Percentiles rank a stretch among this genome's conserved stretches.
Conservation (phyloP, 1,284 basidiomycete genomes). For the Boletus albobrunnescens region DNA sequence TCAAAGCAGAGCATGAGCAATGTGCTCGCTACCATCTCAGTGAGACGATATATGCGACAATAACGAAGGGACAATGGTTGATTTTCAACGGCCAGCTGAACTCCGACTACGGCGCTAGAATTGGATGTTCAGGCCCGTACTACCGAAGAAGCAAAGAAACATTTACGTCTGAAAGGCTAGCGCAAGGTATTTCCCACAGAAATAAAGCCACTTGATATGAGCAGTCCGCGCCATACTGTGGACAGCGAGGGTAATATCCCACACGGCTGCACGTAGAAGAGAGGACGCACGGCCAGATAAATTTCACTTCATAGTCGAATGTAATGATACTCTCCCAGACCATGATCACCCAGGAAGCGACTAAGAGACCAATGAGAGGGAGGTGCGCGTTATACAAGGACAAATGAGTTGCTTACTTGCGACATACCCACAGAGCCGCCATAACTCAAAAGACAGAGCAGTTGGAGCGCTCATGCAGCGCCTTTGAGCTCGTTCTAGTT, state of each 20-base stretch:
- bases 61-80: neutral
- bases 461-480: neutral
- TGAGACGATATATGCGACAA: slow-evolving; percentile 14
- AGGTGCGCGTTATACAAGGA: neutral
- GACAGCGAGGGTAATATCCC: neutral
- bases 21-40: slow-evolving; percentile 13
- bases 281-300: slow-evolving; percentile 18
- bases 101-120: slow-evolving; percentile 8
- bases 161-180: slow-evolving; percentile 19
- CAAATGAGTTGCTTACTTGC: slow-evolving; percentile 5
- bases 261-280: neutral
- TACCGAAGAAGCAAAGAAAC: neutral
- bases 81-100: slow-evolving; percentile 10
- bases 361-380: neutral
- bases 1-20: slow-evolving; percentile 19
- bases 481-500: neutral
- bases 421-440: slow-evolving; percentile 11
- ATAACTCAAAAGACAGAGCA: neutral
- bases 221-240: slow-evolving; percentile 14
- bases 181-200: slow-evolving; percentile 16
- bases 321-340: slow-evolving; percentile 18
- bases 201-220: slow-evolving; percentile 25
- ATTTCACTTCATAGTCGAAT: slow-evolving; percentile 13
- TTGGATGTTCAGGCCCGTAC: neutral
- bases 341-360: slow-evolving; percentile 5